Base-by-base conservation (phyloP, 306 rosid species). In the Hippophae gyantsensis region DNA sequence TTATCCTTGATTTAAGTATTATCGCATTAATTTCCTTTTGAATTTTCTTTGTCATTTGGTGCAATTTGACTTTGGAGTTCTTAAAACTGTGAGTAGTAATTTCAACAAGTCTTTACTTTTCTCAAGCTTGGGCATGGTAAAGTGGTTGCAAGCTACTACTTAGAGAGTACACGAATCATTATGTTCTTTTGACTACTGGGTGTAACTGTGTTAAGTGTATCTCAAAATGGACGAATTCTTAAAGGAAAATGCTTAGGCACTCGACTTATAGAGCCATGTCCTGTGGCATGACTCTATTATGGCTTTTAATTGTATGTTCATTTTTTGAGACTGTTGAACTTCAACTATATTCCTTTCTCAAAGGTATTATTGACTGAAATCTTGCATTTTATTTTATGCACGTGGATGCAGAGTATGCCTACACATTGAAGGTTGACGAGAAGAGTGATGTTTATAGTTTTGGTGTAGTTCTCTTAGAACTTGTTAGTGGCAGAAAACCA, bases 361-460 rank as follows among this genome's bases (percentile, higher is more conserved):
- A 2, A 10, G 23, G 54, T 57, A 44, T 44, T 7, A 14, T 18
- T 1, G 26, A 52, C 10, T 62, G 72, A 43, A 14, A 46, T n/a
- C 58, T 54, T 43, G 55, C 46, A 4, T 54, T 44, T 71, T 59
- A 4, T 54, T 44, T 71, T 59, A 55, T 75, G 43, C 1, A 46
- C 54, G 5, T 69, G 38, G 8, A 11, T 64, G 78, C 89, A 86
- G 97, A 90, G 54, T 90, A 90, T 78, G 97, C 97, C 44, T 90
- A 90, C 81, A 90, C 97, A 53, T 68, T 90, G 58, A 84, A 67
- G 73, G 94, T 86, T 18, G 95, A 86, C 27, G 95, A 84, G 65
- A 89, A 89, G 57, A 89, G 94, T 55, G 97, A 89, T 56, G 95
- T 89, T 1, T 89, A 89, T 51, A 89, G 97, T 69, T 89, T 72